Evolutionary conservation across 495 filamentous ascomycete genomes (phyloP).

Genomic region (Aspergillus coremiiformis): DNA sequence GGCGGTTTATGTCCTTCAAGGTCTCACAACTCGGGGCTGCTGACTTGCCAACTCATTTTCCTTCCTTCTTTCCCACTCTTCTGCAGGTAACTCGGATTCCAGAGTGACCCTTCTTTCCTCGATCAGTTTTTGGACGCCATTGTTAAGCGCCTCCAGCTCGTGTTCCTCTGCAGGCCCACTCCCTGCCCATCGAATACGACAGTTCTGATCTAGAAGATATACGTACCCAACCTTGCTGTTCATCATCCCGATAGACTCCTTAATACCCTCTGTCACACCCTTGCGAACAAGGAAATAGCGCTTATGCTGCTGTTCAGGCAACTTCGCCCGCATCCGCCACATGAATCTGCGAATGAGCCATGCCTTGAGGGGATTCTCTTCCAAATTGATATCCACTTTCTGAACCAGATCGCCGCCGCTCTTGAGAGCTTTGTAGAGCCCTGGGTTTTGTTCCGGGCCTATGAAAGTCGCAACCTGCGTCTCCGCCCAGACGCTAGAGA

Average conservation of each 20-base stretch:
- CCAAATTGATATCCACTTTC: constrained; percentile 76
- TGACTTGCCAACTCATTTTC: neutral
- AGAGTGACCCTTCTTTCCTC: constrained; percentile 43
- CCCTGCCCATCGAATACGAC: constrained; percentile 90
- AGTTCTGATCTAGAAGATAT: constrained; percentile 81
- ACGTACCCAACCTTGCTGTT: constrained; percentile 92
- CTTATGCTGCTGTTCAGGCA: constrained; percentile 54
- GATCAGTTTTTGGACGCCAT: constrained; percentile 59
- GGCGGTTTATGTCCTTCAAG: constrained; percentile 3
- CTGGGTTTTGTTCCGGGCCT: constrained; percentile 54
- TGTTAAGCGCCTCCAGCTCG: constrained; percentile 66
- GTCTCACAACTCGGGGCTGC: constrained; percentile 18
- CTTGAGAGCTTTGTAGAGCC: constrained; percentile 46
- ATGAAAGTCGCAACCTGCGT: constrained; percentile 68
- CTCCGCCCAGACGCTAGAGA: constrained; percentile 77
- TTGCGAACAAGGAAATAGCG: constrained; percentile 77
- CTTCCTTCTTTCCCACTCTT: constrained; percentile 8
- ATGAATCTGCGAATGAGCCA: constrained; percentile 65
- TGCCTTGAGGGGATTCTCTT: constrained; percentile 71
- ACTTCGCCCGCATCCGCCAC: constrained; percentile 47
- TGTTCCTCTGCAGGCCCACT: constrained; percentile 64
- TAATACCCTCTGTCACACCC: constrained; percentile 66
- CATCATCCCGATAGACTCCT: constrained; percentile 69
- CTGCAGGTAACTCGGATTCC: constrained; percentile 20
- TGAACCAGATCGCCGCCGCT: constrained; percentile 46